Conservation (phyloP, 73 alveolate genomes). For the Urostyla sp. region DNA sequence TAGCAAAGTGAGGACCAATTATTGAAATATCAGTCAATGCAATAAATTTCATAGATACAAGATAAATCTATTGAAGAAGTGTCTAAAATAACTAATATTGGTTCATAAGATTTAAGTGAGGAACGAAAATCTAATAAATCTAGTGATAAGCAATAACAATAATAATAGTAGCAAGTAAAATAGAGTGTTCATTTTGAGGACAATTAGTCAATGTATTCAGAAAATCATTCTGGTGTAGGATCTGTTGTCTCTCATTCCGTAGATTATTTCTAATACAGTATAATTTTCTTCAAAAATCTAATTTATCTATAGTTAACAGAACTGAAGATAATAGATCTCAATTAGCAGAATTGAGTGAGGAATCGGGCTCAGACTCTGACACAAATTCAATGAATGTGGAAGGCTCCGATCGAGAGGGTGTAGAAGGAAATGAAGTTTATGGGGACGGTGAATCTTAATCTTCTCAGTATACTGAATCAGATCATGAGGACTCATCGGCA, state of each 20-base stretch:
- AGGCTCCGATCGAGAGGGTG: conserved; percentile 45
- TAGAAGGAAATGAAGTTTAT: too few relatives aligned
- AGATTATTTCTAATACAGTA: conserved; percentile 40
- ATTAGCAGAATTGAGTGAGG: conserved; percentile 15
- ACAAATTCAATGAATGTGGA: conserved; percentile 45
- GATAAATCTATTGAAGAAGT: not conserved
- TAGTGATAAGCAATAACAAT: not conserved
- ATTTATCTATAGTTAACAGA: conserved; percentile 2
- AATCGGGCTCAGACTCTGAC: conserved; percentile 34
- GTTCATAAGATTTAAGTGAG: not conserved
- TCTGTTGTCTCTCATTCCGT: conserved; percentile 42
- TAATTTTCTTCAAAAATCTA: not conserved
- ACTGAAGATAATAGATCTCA: conserved; percentile 44
- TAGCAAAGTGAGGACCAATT: too few relatives aligned
- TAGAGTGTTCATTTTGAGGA: conserved; percentile 9
- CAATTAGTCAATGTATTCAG: conserved; percentile 17
- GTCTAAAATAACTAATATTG: not conserved
- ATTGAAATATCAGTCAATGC: not conserved
- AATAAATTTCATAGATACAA: not conserved
- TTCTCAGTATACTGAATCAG: too few relatives aligned
- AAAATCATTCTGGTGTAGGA: conserved; percentile 21
- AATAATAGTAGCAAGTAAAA: not conserved
- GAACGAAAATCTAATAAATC: not conserved
- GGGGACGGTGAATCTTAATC: too few relatives aligned
- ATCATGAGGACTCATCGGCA: too few relatives aligned